These are phyloP conservation scores for Ganoderma boninense DNA, from an alignment of 1,284 basidiomycete species.

Conservation along the genomic window DNA sequence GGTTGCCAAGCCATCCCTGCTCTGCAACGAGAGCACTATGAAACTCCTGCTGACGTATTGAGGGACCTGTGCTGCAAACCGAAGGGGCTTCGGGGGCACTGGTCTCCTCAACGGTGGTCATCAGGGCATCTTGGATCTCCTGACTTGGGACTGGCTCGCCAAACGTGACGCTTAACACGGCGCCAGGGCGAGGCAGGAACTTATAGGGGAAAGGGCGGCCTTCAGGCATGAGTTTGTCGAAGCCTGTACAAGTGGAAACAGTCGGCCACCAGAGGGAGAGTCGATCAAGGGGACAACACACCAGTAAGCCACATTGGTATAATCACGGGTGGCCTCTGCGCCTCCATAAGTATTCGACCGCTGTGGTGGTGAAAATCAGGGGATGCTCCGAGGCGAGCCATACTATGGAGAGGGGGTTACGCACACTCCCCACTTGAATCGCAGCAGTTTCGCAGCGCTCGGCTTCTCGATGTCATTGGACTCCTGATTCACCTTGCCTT, in stretches of 20 bases:
- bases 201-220: slow-evolving; percentile 76
- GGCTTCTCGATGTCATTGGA: slow-evolving; percentile 47
- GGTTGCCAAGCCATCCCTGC: slow-evolving; percentile 27
- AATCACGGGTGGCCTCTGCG: slow-evolving; percentile 75
- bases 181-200: slow-evolving; percentile 70
- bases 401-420: slow-evolving; percentile 47
- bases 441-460: slow-evolving; percentile 59
- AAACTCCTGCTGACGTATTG: slow-evolving; percentile 20
- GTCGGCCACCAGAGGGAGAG: neutral
- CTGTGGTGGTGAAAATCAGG: slow-evolving; percentile 47
- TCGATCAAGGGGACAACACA: slow-evolving; percentile 38
- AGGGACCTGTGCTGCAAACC: slow-evolving; percentile 17
- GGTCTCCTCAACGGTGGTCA: slow-evolving; percentile 21
- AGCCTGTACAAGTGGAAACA: slow-evolving; percentile 56
- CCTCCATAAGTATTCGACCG: slow-evolving; percentile 87
- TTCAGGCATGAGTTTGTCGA: slow-evolving; percentile 92
- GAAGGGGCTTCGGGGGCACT: slow-evolving; percentile 26
- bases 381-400: neutral
- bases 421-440: slow-evolving; percentile 98
- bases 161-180: slow-evolving; percentile 74
- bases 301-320: slow-evolving; percentile 95
- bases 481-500: slow-evolving; percentile 91
- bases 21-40: slow-evolving; percentile 21
- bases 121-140: slow-evolving; percentile 47
- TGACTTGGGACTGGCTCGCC: slow-evolving; percentile 67